phyloP scores from a whole-genome alignment of 2,329 filamentous ascomycete genomes.

The Sporothrix globosa region DNA sequence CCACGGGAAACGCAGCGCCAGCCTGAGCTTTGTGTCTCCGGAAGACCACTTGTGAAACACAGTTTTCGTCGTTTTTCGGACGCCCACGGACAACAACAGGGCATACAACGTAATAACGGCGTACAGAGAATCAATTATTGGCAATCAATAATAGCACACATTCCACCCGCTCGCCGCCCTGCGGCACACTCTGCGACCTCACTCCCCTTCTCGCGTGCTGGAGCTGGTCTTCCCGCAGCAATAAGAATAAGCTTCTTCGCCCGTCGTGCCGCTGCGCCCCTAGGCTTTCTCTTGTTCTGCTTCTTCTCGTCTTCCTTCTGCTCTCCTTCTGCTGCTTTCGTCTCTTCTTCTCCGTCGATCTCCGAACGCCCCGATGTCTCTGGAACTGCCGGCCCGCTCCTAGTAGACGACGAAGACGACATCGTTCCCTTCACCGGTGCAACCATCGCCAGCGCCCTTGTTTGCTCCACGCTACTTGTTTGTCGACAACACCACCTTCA shows the following conservation, averaged over 20 bases:
- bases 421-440: background rate
- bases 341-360: constrained; percentile 3
- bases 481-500: background rate
- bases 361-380: constrained; percentile 26
- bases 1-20: constrained; percentile 15
- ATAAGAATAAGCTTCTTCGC: constrained; percentile 30
- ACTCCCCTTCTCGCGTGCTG: constrained; percentile 22
- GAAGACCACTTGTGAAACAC: constrained; percentile 30
- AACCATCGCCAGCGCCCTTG: background rate
- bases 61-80: constrained; percentile 24
- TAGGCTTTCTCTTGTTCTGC: background rate
- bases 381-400: constrained; percentile 27
- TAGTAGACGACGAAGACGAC: constrained; percentile 8
- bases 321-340: background rate
- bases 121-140: background rate
- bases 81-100: constrained; percentile 3
- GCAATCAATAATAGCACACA: constrained; percentile 16
- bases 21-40: constrained; percentile 25
- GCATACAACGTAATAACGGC: background rate
- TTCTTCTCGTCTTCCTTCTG: background rate
- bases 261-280: background rate
- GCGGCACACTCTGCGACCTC: background rate
- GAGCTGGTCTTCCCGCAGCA: constrained; percentile 28
- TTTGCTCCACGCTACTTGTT: background rate
- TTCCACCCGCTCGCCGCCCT: background rate